These are phyloP conservation scores for Saturnispora bothae DNA, from an alignment of 805 yeast genomes.

Conservation along the genomic window DNA sequence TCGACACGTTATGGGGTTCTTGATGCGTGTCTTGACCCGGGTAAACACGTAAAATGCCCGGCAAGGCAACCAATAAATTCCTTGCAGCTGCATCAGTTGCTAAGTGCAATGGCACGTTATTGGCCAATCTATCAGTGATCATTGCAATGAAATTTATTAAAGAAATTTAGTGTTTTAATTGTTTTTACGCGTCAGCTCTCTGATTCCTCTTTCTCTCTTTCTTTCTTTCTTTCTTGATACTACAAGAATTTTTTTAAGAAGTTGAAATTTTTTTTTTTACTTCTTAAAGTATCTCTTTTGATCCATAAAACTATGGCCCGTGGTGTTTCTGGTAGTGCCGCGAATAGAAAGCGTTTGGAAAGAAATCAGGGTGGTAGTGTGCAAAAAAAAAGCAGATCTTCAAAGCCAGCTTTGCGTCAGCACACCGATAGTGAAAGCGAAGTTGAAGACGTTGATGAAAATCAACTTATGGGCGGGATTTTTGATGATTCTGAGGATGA, in stretches of 20 bases:
- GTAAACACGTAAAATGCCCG: constrained; percentile 30
- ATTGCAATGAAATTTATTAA: too few relatives aligned
- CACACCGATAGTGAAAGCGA: constrained; percentile 35
- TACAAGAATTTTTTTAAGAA: too few relatives aligned
- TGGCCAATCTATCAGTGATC: constrained; percentile 4
- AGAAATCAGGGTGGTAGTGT: neutral
- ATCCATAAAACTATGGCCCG: too few relatives aligned
- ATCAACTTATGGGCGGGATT: constrained; percentile 25
- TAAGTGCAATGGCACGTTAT: constrained; percentile 8
- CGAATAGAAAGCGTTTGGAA: neutral
- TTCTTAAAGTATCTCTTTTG: too few relatives aligned
- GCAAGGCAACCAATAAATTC: constrained; percentile 1
- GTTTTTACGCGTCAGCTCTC: too few relatives aligned
- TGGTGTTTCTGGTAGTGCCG: too few relatives aligned
- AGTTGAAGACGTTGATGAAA: constrained; percentile 27
- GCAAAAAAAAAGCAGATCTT: too few relatives aligned
- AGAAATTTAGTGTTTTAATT: too few relatives aligned
- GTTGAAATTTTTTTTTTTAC: too few relatives aligned
- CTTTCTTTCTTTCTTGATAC: too few relatives aligned
- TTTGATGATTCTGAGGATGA: constrained; percentile 21
- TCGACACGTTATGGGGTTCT: constrained; percentile 53
- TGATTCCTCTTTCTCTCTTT: too few relatives aligned
- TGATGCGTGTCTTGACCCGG: constrained; percentile 42
- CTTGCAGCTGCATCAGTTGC: constrained; percentile 47
- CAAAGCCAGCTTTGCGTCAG: too few relatives aligned